Evolutionary conservation across 306 rosid genomes (phyloP).

Genomic region (Medicago arabica): DNA sequence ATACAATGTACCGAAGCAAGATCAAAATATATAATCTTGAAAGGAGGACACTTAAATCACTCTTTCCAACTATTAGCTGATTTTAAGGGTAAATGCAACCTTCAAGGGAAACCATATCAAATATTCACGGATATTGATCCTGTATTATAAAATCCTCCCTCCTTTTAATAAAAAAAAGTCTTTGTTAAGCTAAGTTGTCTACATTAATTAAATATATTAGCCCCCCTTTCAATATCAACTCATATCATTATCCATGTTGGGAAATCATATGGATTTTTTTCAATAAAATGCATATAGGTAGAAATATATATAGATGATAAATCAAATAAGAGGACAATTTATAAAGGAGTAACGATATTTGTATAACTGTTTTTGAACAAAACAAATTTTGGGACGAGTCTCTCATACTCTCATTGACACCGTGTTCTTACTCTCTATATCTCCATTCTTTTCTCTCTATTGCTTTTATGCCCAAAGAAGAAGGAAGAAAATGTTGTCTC

Average conservation of each 20-base stretch:
- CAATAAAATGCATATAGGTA: too few relatives aligned
- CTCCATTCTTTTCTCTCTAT: too few relatives aligned
- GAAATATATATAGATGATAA: too few relatives aligned
- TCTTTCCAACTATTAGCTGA: conserved; percentile 31
- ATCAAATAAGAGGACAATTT: too few relatives aligned
- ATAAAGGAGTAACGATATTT: too few relatives aligned
- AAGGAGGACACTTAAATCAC: conserved; percentile 37
- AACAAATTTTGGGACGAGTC: too few relatives aligned
- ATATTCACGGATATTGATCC: conserved; percentile 41
- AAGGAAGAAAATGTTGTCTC: too few relatives aligned
- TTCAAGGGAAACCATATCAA: conserved; percentile 45
- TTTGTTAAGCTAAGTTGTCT: conserved; percentile 19
- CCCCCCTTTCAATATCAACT: conserved; percentile 6
- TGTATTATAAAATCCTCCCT: conserved; percentile 26
- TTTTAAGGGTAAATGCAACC: conserved; percentile 49
- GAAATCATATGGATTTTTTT: neutral
- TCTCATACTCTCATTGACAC: too few relatives aligned
- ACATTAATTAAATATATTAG: conserved; percentile 35
- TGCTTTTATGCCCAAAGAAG: too few relatives aligned
- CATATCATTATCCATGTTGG: conserved; percentile 3
- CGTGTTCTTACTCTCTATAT: too few relatives aligned
- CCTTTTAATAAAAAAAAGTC: conserved; percentile 27
- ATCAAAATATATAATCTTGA: conserved; percentile 38
- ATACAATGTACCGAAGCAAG: conserved; percentile 36
- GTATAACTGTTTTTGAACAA: too few relatives aligned